Evolutionary conservation across 192 early-diverging fungal genomes (phyloP).

Genomic region (Coemansia sp.): DNA sequence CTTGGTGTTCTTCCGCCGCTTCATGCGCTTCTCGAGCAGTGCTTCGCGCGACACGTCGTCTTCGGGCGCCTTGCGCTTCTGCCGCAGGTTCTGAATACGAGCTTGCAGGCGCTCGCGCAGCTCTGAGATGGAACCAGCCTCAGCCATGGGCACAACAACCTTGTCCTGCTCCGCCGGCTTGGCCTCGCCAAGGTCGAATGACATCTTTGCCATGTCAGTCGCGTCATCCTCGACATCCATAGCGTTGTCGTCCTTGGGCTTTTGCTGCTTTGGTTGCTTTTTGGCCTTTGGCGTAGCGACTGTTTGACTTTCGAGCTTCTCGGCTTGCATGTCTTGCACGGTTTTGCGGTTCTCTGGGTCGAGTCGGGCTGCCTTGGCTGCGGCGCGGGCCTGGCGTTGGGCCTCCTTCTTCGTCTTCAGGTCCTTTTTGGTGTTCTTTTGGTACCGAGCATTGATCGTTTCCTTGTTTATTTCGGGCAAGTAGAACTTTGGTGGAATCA

Average conservation of each 20-base stretch:
- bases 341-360: slow-evolving; percentile 82
- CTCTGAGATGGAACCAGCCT: slow-evolving; percentile 57
- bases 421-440: slow-evolving; percentile 84
- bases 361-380: slow-evolving; percentile 57
- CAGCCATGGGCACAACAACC: slow-evolving; percentile 36
- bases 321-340: slow-evolving; percentile 68
- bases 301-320: slow-evolving; percentile 53
- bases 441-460: slow-evolving; percentile 53
- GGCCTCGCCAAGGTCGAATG: slow-evolving; percentile 23
- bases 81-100: slow-evolving; percentile 64
- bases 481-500: slow-evolving; percentile 87
- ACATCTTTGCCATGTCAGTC: slow-evolving; percentile 34
- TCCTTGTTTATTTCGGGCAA: slow-evolving; percentile 67
- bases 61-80: slow-evolving; percentile 67
- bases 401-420: slow-evolving; percentile 88
- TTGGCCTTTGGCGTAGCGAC: slow-evolving; percentile 21
- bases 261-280: slow-evolving; percentile 23
- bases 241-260: not conserved
- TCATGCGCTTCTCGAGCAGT: slow-evolving; percentile 75
- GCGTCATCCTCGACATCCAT: slow-evolving; percentile 44
- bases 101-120: slow-evolving; percentile 64
- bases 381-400: slow-evolving; percentile 69
- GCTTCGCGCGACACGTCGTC: slow-evolving; percentile 65
- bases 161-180: slow-evolving; percentile 13
- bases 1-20: slow-evolving; percentile 63